phyloP scores from a whole-genome alignment of 345 rosid genomes.

The Arabidopsis suecica region DNA sequence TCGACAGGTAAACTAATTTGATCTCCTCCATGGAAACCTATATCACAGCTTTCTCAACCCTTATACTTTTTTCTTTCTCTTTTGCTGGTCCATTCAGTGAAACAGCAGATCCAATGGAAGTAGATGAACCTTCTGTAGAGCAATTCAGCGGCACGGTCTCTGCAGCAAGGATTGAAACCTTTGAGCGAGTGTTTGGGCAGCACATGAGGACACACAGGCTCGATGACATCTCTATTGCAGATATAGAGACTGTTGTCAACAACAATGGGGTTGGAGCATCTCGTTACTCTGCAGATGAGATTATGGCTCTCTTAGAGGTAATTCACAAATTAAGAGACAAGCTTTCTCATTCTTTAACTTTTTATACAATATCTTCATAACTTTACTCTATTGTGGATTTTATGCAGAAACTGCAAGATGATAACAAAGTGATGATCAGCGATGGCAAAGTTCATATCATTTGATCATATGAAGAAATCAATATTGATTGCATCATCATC shows the following conservation, averaged over 20 bases:
- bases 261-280: constrained; percentile 52
- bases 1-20: constrained; percentile 53
- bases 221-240: constrained; percentile 72
- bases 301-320: constrained; percentile 77
- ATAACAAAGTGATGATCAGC: constrained; percentile 88
- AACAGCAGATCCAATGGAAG: constrained; percentile 75
- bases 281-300: constrained; percentile 73
- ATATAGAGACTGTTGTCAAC: constrained; percentile 71
- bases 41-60: not conserved
- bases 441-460: constrained; percentile 79
- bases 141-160: constrained; percentile 54
- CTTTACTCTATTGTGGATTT: not conserved
- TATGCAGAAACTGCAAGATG: constrained; percentile 87
- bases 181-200: constrained; percentile 74
- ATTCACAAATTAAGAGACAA: not conserved
- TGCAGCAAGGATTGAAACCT: constrained; percentile 74
- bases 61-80: not conserved
- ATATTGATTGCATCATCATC: not conserved
- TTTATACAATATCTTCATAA: constrained; percentile 12
- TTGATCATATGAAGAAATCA: constrained; percentile 32
- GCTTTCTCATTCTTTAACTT: not conserved
- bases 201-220: constrained; percentile 78
- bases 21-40: constrained; percentile 6
- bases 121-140: constrained; percentile 64
- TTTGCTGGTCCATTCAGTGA: constrained; percentile 40